A percentile compares a stretch with the other conserved stretches of the same genome.
phyloP scores from a whole-genome alignment of 2,329 filamentous ascomycete genomes.

The Gaeumannomyces tritici region DNA sequence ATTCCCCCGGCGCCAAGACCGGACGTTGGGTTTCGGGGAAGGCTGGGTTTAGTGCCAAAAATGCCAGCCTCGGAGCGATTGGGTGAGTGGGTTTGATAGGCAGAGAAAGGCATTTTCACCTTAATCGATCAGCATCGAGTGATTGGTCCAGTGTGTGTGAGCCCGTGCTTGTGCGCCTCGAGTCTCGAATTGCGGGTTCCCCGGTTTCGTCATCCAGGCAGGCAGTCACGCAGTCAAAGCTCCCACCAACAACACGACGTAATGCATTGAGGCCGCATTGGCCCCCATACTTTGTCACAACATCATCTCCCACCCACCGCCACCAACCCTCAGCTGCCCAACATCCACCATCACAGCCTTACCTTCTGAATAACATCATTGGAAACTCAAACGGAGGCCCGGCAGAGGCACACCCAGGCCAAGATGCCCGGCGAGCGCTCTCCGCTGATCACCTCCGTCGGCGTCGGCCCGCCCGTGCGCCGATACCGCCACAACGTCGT shows the following conservation, averaged over 20 bases:
- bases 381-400: not conserved
- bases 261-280: not conserved
- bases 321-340: not conserved
- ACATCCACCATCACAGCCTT: too few relatives aligned
- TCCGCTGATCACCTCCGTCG: constrained; percentile 57
- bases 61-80: not conserved
- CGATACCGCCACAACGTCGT: constrained; percentile 51
- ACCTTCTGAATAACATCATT: not conserved
- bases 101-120: too few relatives aligned
- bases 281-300: not conserved
- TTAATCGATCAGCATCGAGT: not conserved
- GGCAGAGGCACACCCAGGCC: constrained; percentile 5
- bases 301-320: not conserved
- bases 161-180: not conserved
- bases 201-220: not conserved
- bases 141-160: not conserved
- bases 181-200: not conserved
- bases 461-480: constrained; percentile 38
- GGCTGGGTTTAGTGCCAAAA: not conserved
- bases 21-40: not conserved
- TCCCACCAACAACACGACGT: not conserved
- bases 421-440: constrained; percentile 47
- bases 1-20: not conserved
- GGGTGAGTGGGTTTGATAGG: too few relatives aligned
- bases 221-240: not conserved